phyloP scores from a whole-genome alignment of 2,329 filamentous ascomycete species.

The Cordyceps militaris region DNA sequence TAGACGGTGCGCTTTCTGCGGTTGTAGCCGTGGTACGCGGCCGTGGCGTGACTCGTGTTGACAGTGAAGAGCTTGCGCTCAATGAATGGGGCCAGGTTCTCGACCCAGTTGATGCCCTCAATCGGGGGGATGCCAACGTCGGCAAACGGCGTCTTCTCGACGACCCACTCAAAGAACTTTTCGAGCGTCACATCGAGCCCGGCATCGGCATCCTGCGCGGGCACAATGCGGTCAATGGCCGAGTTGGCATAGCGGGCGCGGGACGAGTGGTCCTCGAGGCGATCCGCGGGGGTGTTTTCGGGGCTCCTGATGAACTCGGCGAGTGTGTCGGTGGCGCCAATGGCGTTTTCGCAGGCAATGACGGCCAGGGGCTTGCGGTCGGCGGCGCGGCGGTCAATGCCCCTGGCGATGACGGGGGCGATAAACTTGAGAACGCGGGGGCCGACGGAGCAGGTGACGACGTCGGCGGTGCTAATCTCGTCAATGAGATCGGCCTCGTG shows the following conservation, averaged over 20 bases:
- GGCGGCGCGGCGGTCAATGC: slow-evolving; percentile 67
- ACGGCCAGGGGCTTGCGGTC: slow-evolving; percentile 65
- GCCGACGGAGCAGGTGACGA: slow-evolving; percentile 95
- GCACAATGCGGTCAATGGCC: slow-evolving; percentile 96
- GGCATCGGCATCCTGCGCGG: slow-evolving; percentile 71
- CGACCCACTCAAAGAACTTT: slow-evolving; percentile 99
- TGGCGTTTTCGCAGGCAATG: slow-evolving; percentile 97
- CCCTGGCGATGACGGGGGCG: slow-evolving; percentile 90
- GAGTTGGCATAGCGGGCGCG: slow-evolving; percentile 93
- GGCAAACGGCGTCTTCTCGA: slow-evolving; percentile 80
- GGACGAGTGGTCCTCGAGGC: slow-evolving; percentile 59
- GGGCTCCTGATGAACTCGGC: slow-evolving; percentile 71
- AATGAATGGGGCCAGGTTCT: slow-evolving; percentile 87
- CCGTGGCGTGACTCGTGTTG: slow-evolving; percentile 95
- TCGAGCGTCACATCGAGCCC: slow-evolving; percentile 92
- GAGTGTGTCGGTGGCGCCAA: slow-evolving; percentile 85
- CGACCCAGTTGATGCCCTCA: slow-evolving; percentile 86
- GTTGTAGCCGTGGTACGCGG: slow-evolving; percentile 90
- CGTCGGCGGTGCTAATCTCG: slow-evolving; percentile 78
- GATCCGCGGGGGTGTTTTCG: slow-evolving; percentile 61
- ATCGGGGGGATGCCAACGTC: slow-evolving; percentile 61
- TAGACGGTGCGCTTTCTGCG: slow-evolving; percentile 81
- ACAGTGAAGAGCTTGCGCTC: slow-evolving; percentile 99
- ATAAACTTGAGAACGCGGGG: slow-evolving; percentile 96
- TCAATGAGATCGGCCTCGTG: slow-evolving; percentile 74